Conservation (phyloP, 2,329 filamentous ascomycete genomes). For the Fonsecaea nubica region DNA sequence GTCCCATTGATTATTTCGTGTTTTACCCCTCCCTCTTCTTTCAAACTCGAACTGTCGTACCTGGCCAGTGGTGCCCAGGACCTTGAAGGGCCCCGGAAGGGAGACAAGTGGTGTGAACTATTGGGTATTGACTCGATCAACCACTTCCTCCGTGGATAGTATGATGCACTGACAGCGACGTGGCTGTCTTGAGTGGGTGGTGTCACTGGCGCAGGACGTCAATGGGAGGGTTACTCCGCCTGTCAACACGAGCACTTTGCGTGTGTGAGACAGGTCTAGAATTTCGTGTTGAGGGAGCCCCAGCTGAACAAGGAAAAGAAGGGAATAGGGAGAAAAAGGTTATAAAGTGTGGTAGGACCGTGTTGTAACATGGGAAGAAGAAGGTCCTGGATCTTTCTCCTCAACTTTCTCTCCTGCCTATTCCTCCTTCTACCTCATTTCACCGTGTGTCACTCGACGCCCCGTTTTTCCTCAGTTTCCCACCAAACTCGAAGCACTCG, state of each 20-base stretch:
- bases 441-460: background rate
- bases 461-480: background rate
- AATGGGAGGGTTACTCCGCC: background rate
- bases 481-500: background rate
- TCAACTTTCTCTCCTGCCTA: background rate
- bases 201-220: background rate
- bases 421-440: background rate
- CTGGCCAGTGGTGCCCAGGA: slow-evolving; percentile 2
- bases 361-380: background rate
- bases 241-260: background rate
- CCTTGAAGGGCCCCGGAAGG: no score
- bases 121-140: background rate
- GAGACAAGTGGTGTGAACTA: background rate
- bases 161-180: background rate
- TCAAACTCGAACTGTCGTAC: background rate
- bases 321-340: background rate
- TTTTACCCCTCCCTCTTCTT: background rate
- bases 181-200: background rate
- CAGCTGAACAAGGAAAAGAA: background rate
- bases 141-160: background rate
- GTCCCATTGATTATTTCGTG: background rate
- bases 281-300: background rate
- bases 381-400: background rate
- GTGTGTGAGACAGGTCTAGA: background rate
- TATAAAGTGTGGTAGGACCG: background rate